Percentiles rank a stretch among this genome's conserved stretches.
Evolutionary conservation across 345 rosid species (phyloP).

Genomic region (Populus deltoides): DNA sequence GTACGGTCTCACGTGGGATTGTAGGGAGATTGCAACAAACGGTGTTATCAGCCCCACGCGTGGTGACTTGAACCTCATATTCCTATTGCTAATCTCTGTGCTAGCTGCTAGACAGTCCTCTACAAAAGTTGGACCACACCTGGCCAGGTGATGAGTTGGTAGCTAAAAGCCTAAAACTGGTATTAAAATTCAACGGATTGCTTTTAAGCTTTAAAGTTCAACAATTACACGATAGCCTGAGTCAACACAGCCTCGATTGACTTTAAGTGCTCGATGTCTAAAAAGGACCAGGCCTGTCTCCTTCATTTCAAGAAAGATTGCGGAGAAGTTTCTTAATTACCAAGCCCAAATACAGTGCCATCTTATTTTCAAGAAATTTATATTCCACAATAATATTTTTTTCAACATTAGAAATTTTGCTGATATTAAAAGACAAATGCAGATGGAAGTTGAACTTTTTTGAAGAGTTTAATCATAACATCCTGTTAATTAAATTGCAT

Average conservation of each 20-base stretch:
- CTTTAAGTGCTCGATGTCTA: neutral
- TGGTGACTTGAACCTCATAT: neutral
- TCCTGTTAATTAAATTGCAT: neutral
- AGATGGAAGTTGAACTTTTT: neutral
- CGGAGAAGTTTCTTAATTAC: neutral
- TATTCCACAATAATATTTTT: neutral
- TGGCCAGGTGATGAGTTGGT: neutral
- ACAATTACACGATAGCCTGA: neutral
- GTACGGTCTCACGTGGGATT: conserved; percentile 35
- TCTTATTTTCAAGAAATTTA: neutral
- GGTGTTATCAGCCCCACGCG: conserved; percentile 16
- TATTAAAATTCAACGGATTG: neutral
- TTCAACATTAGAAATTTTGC: neutral
- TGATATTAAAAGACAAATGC: neutral
- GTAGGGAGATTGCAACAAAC: conserved; percentile 26
- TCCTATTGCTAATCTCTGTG: neutral
- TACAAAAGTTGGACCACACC: neutral
- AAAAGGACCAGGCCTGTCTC: neutral
- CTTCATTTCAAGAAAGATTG: neutral
- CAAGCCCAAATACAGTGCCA: neutral
- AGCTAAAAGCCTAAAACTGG: neutral
- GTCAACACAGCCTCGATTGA: neutral
- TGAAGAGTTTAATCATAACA: neutral
- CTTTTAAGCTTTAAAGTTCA: neutral
- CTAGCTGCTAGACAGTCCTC: neutral